These are phyloP conservation scores for Cavenderia fasciculata DNA, from an alignment of 78 protist species.

Conservation along the genomic window DNA sequence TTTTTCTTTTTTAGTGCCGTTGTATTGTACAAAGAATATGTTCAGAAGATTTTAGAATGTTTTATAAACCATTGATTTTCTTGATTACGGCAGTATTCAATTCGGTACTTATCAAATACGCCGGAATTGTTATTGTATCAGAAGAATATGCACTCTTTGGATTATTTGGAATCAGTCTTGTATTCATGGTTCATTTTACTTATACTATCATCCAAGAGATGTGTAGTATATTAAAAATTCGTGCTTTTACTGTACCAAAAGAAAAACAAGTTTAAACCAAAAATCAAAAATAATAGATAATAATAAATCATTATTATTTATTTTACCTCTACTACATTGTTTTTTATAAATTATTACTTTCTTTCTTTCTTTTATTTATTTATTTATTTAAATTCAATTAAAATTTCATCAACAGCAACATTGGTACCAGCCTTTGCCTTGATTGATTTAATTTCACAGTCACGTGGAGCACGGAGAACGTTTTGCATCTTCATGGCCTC, in stretches of 20 bases:
- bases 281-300: too few species aligned
- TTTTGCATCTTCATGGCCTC: conserved; percentile 99
- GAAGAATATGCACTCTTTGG: conserved; percentile 14
- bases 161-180: conserved; percentile 22
- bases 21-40: conserved; percentile 73
- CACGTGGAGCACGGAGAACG: conserved; percentile 87
- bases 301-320: too few species aligned
- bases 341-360: too few species aligned
- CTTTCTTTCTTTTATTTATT: too few species aligned
- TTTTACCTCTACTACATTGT: too few species aligned
- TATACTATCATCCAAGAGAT: conserved; percentile 34
- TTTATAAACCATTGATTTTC: conserved; percentile 69
- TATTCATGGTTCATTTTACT: conserved; percentile 32
- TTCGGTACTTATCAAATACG: not conserved
- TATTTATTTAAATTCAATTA: conserved; percentile 64
- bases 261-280: not conserved
- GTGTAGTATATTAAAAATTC: conserved; percentile 38
- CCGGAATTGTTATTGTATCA: not conserved
- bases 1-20: conserved; percentile 14
- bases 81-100: conserved; percentile 14
- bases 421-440: conserved; percentile 49
- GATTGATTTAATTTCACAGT: conserved; percentile 85
- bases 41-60: conserved; percentile 72
- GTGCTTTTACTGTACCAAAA: conserved; percentile 60
- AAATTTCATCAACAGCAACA: conserved; percentile 69